phyloP scores from a whole-genome alignment of 164 flowering plant species.

The Stephania cephalantha region DNA sequence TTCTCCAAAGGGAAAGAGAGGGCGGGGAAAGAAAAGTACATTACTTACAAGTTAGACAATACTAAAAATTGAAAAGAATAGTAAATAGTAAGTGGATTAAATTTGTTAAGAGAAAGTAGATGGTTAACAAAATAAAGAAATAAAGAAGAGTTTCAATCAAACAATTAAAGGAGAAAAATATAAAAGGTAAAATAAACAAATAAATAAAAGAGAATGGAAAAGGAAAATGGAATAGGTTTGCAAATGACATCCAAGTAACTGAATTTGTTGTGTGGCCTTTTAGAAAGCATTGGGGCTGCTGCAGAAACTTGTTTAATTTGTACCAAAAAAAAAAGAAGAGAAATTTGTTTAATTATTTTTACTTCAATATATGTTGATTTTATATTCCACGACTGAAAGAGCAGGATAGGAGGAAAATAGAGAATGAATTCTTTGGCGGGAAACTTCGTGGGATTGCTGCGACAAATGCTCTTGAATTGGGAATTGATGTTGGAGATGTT shows the following conservation, averaged over 20 bases:
- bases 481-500: constrained; percentile 94
- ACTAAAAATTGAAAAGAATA: too few relatives aligned
- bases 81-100: too few relatives aligned
- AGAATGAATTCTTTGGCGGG: constrained; percentile 77
- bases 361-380: not conserved
- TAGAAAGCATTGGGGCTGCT: not conserved
- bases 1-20: too few relatives aligned
- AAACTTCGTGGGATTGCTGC: constrained; percentile 89
- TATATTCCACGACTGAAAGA: constrained; percentile 11
- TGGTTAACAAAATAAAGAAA: too few relatives aligned
- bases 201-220: not conserved
- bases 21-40: too few relatives aligned
- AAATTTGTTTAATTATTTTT: not conserved
- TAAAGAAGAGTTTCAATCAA: too few relatives aligned
- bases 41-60: too few relatives aligned
- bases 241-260: not conserved
- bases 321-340: not conserved
- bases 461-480: constrained; percentile 96
- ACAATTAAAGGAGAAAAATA: too few relatives aligned
- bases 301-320: not conserved
- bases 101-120: too few relatives aligned
- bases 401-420: constrained; percentile 89
- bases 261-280: not conserved
- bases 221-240: not conserved
- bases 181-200: too few relatives aligned